Base-by-base conservation (phyloP, 1,284 basidiomycete genomes). In the Golubevia sp. region DNA sequence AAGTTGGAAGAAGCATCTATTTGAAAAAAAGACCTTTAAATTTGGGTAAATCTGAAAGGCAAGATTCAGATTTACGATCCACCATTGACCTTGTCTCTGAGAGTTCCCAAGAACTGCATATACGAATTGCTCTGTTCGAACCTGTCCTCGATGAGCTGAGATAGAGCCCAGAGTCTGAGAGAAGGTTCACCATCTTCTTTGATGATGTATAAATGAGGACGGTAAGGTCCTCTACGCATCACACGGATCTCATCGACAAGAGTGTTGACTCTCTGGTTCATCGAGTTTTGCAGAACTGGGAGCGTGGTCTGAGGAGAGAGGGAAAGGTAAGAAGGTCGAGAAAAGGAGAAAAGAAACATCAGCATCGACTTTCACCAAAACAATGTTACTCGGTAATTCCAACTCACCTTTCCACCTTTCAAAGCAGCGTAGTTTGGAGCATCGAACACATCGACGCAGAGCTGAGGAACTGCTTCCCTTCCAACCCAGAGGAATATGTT, bases 181-280 rank as follows among this genome's bases (percentile, higher is more conserved):
- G 68, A 70, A 27, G 79, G 76, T 62, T 83, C 81, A 44, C 77
- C 81, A 59, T 82, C 81, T 62, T 83, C 81, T 72, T 83, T 83
- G 58, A 81, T 79, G 6, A 83, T 58, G 63, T 80, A 81, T 50
- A 83, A 55, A 51, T 74, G 68, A 11, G 77, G 68, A 20, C 67
- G 55, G 59, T 79, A 82, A 0, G 66, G 69, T 2, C 81, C 81
- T 2, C 78, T 55, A 48, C 78, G 64, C 49, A 65, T 59, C 55
- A 64, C 63, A 27, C 67, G 49, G 52, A 82, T 66, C 30, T 69
- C 63, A 52, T 72, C 67, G 1, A 83, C 68, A 18, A 83, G 68
- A 20, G 75, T 74, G 48, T 75, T 75, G 15, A 83, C 76, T 13
- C 81, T 68, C 63, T 74, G 63, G 58, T 78, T 79, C 79, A 83